These are phyloP conservation scores for Monosporascus sp. DNA, from an alignment of 2,329 filamentous ascomycete species.

Conservation along the genomic window DNA sequence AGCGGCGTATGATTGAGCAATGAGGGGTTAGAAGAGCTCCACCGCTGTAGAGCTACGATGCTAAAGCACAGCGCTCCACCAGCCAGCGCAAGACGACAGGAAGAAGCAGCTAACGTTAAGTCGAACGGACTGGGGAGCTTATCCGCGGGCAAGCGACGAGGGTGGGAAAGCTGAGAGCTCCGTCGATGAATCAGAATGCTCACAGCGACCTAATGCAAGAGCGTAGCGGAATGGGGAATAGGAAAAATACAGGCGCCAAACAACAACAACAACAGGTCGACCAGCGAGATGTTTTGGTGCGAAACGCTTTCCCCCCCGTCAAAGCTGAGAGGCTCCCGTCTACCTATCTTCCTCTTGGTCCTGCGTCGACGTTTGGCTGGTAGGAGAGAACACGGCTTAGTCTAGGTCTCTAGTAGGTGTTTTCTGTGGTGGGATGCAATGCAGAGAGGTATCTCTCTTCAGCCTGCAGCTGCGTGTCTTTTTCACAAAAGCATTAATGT, in stretches of 20 bases:
- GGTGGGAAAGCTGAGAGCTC: not conserved
- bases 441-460: slow-evolving; percentile 13
- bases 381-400: slow-evolving; percentile 8
- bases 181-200: not conserved
- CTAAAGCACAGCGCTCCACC: not conserved
- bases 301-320: not conserved
- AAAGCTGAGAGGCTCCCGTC: not conserved
- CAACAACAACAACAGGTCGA: not conserved
- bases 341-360: not conserved
- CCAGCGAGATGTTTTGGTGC: not conserved
- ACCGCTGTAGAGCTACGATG: not conserved
- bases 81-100: not conserved
- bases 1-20: not conserved
- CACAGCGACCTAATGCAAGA: not conserved
- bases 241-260: not conserved
- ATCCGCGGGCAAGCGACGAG: not conserved
- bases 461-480: slow-evolving; percentile 36
- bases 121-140: not conserved
- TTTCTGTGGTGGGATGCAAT: slow-evolving; percentile 14
- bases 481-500: slow-evolving; percentile 17
- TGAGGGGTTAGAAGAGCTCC: slow-evolving; percentile 1
- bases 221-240: not conserved
- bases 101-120: not conserved
- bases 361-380: slow-evolving; percentile 9
- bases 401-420: slow-evolving; percentile 7